Evolutionary conservation across 2,329 filamentous ascomycete species (phyloP).

Genomic region (Colletotrichum kahawae): DNA sequence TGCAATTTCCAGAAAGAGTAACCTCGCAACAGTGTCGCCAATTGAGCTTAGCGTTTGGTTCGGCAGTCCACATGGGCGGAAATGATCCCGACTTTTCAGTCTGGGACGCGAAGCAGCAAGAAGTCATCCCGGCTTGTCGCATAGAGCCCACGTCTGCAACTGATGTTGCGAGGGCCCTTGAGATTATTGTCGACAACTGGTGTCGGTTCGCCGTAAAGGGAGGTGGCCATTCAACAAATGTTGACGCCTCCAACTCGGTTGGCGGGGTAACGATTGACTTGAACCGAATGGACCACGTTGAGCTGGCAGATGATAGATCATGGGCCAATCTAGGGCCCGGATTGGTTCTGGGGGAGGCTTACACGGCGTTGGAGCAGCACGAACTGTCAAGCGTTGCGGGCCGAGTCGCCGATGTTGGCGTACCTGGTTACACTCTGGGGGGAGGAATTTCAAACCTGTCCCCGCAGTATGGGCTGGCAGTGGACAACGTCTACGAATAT

Average conservation of each 20-base stretch:
- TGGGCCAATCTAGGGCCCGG: neutral
- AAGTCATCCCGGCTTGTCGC: neutral
- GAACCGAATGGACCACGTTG: neutral
- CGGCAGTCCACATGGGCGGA: neutral
- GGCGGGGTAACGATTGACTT: neutral
- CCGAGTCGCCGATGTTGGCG: neutral
- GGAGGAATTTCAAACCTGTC: neutral
- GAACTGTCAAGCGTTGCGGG: neutral
- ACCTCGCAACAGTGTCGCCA: neutral
- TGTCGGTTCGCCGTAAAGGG: neutral
- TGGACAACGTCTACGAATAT: neutral
- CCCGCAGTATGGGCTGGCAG: neutral
- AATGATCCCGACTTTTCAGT: neutral
- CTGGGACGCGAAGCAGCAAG: neutral
- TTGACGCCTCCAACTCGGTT: neutral
- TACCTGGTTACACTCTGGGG: neutral
- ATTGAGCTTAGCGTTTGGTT: neutral
- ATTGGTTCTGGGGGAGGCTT: neutral
- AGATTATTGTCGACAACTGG: neutral
- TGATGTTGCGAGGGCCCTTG: neutral
- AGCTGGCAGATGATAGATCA: neutral
- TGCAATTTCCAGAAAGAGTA: accelerated
- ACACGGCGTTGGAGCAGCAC: neutral
- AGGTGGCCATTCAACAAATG: neutral
- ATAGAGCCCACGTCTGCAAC: neutral